A percentile compares a stretch with the other conserved stretches of the same genome.
phyloP scores from a whole-genome alignment of 805 yeast species.

The Metschnikowia borealis region DNA sequence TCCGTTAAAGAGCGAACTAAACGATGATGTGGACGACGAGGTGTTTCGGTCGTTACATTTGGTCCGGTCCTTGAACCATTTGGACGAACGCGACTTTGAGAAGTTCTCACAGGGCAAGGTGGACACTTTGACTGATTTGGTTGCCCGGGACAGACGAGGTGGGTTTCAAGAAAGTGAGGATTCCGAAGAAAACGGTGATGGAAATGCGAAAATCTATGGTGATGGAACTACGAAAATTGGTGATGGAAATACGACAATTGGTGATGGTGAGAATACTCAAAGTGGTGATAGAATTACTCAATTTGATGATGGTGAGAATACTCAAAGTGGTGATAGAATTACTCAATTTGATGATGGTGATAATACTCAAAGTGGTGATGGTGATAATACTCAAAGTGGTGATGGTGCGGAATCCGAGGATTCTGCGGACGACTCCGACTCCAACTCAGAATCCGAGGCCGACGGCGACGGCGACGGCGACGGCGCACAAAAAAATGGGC shows the following conservation, averaged over 20 bases:
- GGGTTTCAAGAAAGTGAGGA: no score
- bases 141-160: slow-evolving; percentile 18
- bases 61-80: slow-evolving; percentile 73
- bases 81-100: slow-evolving; percentile 86
- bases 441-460: slow-evolving; percentile 30
- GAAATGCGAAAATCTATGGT: no score
- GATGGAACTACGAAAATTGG: slow-evolving; percentile 10
- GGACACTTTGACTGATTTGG: slow-evolving; percentile 66
- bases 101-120: slow-evolving; percentile 77
- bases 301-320: no score
- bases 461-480: slow-evolving; percentile 24
- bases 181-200: slow-evolving; percentile 18
- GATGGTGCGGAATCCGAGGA: neutral
- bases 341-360: no score
- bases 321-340: no score
- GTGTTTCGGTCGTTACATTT: slow-evolving; percentile 78
- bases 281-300: no score
- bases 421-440: slow-evolving; percentile 7
- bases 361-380: slow-evolving; percentile 8
- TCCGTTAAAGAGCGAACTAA: slow-evolving; percentile 54
- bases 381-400: slow-evolving; percentile 9
- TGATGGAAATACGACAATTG: no score
- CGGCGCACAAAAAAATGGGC: slow-evolving; percentile 21
- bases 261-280: slow-evolving; percentile 17
- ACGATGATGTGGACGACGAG: slow-evolving; percentile 65